Conservation (phyloP, 73 alveolate species). For the Symbiodinium natans region DNA sequence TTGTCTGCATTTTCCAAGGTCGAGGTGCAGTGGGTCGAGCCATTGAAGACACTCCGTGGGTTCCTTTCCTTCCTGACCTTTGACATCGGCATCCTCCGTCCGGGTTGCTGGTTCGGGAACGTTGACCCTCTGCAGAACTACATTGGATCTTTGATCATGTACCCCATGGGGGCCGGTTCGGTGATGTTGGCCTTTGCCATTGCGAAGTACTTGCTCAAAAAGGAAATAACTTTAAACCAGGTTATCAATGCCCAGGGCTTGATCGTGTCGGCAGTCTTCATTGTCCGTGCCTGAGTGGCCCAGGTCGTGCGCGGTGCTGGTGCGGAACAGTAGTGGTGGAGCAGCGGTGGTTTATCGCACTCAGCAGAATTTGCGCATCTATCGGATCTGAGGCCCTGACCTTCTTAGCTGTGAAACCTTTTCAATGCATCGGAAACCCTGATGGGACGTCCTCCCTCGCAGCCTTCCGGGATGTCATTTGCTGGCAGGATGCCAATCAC, state of each 20-base stretch:
- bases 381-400: constrained; percentile 24
- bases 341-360: neutral
- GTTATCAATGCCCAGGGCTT: constrained; percentile 80
- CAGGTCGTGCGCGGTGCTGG: neutral
- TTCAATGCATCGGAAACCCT: constrained; percentile 66
- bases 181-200: constrained; percentile 19
- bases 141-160: constrained; percentile 43
- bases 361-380: neutral
- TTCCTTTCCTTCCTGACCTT: constrained; percentile 54
- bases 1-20: constrained; percentile 70
- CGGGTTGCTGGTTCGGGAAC: constrained; percentile 75
- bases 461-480: constrained; percentile 40
- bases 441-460: constrained; percentile 61
- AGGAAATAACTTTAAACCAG: constrained; percentile 42
- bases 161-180: constrained; percentile 49
- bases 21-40: constrained; percentile 63
- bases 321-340: neutral
- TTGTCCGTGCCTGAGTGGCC: neutral
- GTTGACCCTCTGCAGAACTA: constrained; percentile 39
- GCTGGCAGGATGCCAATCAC: constrained; percentile 48
- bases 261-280: constrained; percentile 63
- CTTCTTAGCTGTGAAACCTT: constrained; percentile 51
- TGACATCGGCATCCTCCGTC: constrained; percentile 83
- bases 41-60: neutral
- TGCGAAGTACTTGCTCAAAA: constrained; percentile 36